Evolutionary conservation across 2,329 filamentous ascomycete species (phyloP).

Genomic region (Verticillium zaregamsianum): DNA sequence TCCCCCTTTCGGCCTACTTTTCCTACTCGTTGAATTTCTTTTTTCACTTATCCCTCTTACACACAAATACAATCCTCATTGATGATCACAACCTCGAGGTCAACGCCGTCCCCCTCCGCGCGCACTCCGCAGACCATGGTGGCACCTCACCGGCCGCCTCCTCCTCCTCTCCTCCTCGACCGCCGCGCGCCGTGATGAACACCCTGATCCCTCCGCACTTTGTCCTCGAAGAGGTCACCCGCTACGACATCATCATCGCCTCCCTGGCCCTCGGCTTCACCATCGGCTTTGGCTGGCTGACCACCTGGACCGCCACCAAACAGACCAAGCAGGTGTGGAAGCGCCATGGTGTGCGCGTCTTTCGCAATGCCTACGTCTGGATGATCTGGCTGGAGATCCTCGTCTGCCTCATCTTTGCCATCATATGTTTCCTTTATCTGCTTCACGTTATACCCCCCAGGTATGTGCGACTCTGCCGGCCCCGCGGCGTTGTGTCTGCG

Average conservation of each 20-base stretch:
- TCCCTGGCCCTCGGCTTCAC: constrained; percentile 33
- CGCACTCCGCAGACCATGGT: background rate
- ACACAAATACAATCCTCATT: background rate
- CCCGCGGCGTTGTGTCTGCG: background rate
- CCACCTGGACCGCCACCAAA: constrained; percentile 29
- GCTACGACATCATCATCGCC: constrained; percentile 21
- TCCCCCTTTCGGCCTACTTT: background rate
- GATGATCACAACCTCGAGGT: background rate
- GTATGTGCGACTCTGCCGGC: constrained; percentile 3
- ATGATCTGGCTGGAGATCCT: constrained; percentile 44
- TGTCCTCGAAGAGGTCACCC: constrained; percentile 14
- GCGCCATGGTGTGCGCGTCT: constrained; percentile 23
- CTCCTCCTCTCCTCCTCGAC: background rate
- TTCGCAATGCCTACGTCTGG: constrained; percentile 37
- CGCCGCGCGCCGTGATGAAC: background rate
- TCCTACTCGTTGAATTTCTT: background rate
- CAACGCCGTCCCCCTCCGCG: background rate
- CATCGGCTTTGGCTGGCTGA: constrained; percentile 34
- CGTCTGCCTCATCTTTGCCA: constrained; percentile 35
- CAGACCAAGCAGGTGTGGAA: constrained; percentile 29
- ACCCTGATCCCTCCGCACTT: constrained; percentile 14
- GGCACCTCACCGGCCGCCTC: background rate
- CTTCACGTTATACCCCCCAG: constrained; percentile 9
- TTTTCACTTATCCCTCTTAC: background rate
- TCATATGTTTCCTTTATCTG: constrained; percentile 25